Evolutionary conservation across 441 rosid species (phyloP).

Genomic region (Croton laevigatus): DNA sequence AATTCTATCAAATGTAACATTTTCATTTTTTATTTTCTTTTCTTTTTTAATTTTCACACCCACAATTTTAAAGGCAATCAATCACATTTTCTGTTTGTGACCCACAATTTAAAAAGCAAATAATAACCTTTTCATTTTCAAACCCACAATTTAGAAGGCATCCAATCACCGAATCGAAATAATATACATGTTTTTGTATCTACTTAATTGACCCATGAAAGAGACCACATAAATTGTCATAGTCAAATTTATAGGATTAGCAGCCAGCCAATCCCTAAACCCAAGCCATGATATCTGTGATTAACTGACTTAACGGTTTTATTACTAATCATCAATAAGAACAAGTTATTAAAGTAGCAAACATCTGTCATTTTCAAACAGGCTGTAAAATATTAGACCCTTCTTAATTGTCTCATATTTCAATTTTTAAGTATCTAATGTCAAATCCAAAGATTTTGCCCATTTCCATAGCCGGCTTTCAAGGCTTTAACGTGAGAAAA

Average conservation of each 20-base stretch:
- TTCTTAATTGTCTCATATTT: background rate
- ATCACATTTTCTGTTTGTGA: too few species aligned
- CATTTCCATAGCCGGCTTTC: slow-evolving; percentile 29
- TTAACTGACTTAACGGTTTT: slow-evolving; percentile 32
- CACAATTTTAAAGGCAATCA: too few species aligned
- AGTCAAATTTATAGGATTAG: background rate
- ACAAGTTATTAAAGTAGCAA: background rate
- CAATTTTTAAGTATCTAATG: background rate
- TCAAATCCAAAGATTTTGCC: slow-evolving; percentile 25
- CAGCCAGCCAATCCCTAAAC: slow-evolving; percentile 26
- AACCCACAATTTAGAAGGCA: too few species aligned
- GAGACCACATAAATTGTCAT: too few species aligned
- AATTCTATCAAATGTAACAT: too few species aligned
- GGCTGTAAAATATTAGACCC: background rate
- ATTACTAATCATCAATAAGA: background rate
- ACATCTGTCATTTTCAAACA: slow-evolving; percentile 16
- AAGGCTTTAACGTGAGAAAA: slow-evolving; percentile 11
- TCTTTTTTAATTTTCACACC: too few species aligned
- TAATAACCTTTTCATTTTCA: too few species aligned
- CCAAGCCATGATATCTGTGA: slow-evolving; percentile 32
- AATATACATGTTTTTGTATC: too few species aligned
- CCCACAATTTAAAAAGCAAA: too few species aligned
- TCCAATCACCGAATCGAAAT: too few species aligned
- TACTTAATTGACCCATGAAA: too few species aligned
- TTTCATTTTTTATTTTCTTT: too few species aligned